phyloP scores from a whole-genome alignment of 2,329 filamentous ascomycete genomes.

The Leptosphaerulina australis region DNA sequence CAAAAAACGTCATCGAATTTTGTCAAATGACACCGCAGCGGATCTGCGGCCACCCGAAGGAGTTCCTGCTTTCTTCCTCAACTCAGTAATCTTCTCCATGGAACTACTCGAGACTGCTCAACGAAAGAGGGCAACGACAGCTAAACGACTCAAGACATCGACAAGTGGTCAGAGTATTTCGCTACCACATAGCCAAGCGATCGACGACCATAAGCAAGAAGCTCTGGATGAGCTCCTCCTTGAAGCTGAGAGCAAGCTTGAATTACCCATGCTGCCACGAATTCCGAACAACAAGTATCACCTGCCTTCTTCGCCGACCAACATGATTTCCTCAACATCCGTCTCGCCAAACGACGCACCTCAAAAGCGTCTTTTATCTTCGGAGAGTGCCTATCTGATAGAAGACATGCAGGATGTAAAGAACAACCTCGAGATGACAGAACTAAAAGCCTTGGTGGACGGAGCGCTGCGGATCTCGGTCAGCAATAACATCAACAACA shows the following conservation, averaged over 20 bases:
- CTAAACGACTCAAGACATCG: conserved; percentile 21
- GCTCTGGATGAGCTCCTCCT: not conserved
- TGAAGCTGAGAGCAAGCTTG: not conserved
- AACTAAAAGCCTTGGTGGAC: conserved; percentile 40
- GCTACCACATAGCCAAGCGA: not conserved
- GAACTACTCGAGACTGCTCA: conserved; percentile 27
- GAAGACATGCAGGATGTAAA: not conserved
- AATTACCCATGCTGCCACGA: not conserved
- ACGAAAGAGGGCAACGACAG: conserved; percentile 1
- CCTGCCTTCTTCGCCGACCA: not conserved
- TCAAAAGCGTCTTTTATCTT: not conserved
- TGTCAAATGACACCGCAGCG: conserved; percentile 28
- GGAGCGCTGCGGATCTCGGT: conserved; percentile 47
- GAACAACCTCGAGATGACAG: not conserved
- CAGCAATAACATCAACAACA: conserved; percentile 33
- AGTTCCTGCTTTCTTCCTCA: conserved; percentile 30
- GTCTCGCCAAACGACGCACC: not conserved
- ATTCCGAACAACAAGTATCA: not conserved
- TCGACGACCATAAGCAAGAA: not conserved
- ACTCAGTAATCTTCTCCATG: conserved; percentile 37
- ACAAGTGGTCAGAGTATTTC: not conserved
- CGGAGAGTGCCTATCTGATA: not conserved
- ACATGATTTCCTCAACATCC: not conserved
- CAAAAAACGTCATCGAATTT: conserved; percentile 30
- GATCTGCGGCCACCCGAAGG: conserved; percentile 43